phyloP scores from a whole-genome alignment of 352 stramenopile genomes.

The Globisporangium yorkense region DNA sequence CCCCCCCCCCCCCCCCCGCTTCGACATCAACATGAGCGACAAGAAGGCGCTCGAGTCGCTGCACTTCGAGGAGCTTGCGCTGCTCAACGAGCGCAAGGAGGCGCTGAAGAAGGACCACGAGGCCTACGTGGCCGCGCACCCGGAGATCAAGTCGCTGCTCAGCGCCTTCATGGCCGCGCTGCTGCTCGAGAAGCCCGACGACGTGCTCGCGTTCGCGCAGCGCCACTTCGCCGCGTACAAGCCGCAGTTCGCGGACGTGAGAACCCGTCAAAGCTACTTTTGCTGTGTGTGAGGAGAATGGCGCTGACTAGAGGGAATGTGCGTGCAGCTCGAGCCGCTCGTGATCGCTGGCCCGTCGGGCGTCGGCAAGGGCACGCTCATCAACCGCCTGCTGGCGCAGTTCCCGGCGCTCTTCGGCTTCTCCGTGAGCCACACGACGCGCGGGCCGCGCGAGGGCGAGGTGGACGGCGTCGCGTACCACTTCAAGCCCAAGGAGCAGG shows the following conservation, averaged over 20 bases:
- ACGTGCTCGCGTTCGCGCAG: slow-evolving; percentile 77
- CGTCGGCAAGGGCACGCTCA: slow-evolving; percentile 95
- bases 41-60: slow-evolving; percentile 63
- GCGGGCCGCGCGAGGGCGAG: slow-evolving; percentile 90
- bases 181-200: slow-evolving; percentile 80
- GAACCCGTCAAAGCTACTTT: too few relatives aligned
- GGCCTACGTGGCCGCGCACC: slow-evolving; percentile 74
- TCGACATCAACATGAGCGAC: slow-evolving; percentile 15
- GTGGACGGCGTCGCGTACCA: slow-evolving; percentile 96
- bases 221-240: slow-evolving; percentile 78
- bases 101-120: slow-evolving; percentile 82
- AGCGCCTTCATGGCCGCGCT: slow-evolving; percentile 85
- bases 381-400: slow-evolving; percentile 86
- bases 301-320: neutral
- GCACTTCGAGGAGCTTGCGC: slow-evolving; percentile 78
- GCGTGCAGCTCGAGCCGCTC: slow-evolving; percentile 58
- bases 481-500: slow-evolving; percentile 91
- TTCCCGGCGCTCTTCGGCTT: slow-evolving; percentile 92
- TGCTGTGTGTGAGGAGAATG: too few relatives aligned
- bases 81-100: slow-evolving; percentile 84
- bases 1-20: too few relatives aligned
- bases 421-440: slow-evolving; percentile 97
- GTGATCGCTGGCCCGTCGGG: slow-evolving; percentile 90
- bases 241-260: slow-evolving; percentile 37
- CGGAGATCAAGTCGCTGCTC: slow-evolving; percentile 88